Evolutionary conservation across 768 basidiomycete genomes (phyloP), one percentile per base, ranked within the genome.

Genomic region (Termitomyces sp.): DNA sequence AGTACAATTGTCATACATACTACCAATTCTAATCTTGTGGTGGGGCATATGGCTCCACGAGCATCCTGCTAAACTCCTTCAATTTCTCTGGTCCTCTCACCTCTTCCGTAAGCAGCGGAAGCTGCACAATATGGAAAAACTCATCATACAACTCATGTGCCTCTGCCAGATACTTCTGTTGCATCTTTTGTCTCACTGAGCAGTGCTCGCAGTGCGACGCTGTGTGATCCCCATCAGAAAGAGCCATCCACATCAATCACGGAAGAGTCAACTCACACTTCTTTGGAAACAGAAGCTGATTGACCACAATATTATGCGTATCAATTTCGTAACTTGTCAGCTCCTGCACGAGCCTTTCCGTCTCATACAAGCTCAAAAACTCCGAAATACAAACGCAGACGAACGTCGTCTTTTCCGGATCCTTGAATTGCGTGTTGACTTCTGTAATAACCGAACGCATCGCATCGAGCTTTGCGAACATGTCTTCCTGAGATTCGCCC

Each of bases 371-470:
- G 14, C 94, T 97, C 63, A 98, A 75, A 81, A 99, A 98, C 71
- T 98, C 96, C 52, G 96, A 97, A 67, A 98, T 98, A 78, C 94
- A 94, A 52, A 98, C 96, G 66, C 97, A 98, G 64, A 99, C 89
- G 66, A 99, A 99, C 17, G 94, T 98, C 11, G 97, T 99, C 75
- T 95, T 96, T 74, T 99, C 97, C 92, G 97, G 94, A 72, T 99
- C 95, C 71, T 98, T 98, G 82, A 99, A 99, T 66, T 99, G 97
- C 1, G 91, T 89, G 79, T 98, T 98, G 54, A 99, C 97, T 70
- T 99, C 97, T 14, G 92, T 97, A 65, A 99, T 98, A 58, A 98
- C 87, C 35, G 86, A 90, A 26, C 94, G 84, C 97, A 99, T 99
- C 37, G 87, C 87, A 58, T 99, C 97, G 3, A 99, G 83, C 72